Evolutionary conservation across 1,284 basidiomycete species (phyloP).

Genomic region (Fistulinella cinereoalba): DNA sequence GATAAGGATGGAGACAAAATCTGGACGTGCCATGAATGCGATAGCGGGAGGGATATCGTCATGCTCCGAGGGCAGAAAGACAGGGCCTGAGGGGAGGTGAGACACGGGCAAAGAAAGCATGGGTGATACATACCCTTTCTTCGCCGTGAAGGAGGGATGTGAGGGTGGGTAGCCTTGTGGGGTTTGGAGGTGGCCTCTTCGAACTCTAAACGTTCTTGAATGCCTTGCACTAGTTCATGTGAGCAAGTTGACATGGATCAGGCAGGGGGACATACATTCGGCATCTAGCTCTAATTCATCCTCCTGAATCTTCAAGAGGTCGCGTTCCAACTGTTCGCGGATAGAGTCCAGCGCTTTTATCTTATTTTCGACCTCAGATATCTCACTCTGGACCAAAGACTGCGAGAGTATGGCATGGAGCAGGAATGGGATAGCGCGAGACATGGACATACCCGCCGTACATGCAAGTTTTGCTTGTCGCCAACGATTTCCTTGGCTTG

Average conservation of each 20-base stretch:
- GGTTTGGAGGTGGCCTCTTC: slow-evolving; percentile 49
- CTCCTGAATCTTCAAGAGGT: slow-evolving; percentile 86
- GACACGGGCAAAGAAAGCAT: slow-evolving; percentile 8
- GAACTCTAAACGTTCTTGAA: slow-evolving; percentile 77
- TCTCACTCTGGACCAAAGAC: slow-evolving; percentile 82
- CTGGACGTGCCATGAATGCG: slow-evolving; percentile 83
- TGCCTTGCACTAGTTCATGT: slow-evolving; percentile 68
- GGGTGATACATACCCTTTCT: slow-evolving; percentile 56
- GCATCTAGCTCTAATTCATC: slow-evolving; percentile 96
- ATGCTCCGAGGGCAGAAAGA: slow-evolving; percentile 96
- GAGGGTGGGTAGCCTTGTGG: slow-evolving; percentile 31
- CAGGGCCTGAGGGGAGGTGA: slow-evolving; percentile 63
- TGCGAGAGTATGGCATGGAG: slow-evolving; percentile 35
- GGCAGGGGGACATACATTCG: slow-evolving; percentile 61
- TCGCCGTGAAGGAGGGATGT: slow-evolving; percentile 62
- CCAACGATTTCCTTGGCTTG: slow-evolving; percentile 82
- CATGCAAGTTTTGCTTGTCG: slow-evolving; percentile 88
- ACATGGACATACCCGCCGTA: slow-evolving; percentile 68
- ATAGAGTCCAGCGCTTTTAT: slow-evolving; percentile 85
- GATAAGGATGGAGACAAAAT: slow-evolving; percentile 1
- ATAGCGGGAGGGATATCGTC: slow-evolving; percentile 92
- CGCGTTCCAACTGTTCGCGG: slow-evolving; percentile 76
- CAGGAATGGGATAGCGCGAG: slow-evolving; percentile 3
- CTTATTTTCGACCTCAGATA: slow-evolving; percentile 83
- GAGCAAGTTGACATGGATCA: slow-evolving; percentile 2